Base-by-base conservation (phyloP, 2,329 filamentous ascomycete genomes). In the Neonectria sp. region DNA sequence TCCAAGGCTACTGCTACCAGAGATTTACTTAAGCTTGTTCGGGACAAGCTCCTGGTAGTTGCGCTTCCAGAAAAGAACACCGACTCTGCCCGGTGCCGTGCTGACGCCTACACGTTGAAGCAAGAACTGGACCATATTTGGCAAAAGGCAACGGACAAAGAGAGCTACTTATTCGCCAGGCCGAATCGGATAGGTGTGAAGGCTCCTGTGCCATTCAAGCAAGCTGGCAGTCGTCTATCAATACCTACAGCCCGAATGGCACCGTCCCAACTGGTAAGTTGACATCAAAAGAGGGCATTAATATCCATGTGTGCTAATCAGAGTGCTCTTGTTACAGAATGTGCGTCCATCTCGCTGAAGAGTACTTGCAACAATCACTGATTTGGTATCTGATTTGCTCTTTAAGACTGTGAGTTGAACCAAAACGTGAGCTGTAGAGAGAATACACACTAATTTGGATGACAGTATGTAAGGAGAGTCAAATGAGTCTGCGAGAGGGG, bases 1-100 rank as follows among this genome's bases (percentile, higher is more conserved):
- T 2, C 63, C 0, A 45, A 27, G 8, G 33, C 37, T 12, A 67
- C 51, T 33, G 68, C 29, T 3, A 58, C 67, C 21, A 46, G 6
- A 12, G 68, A 70, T 2, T 67, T 70, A 9, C 29, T 70, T 5
- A 7, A 48, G 5, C 6, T 70, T 13, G 67, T 67, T 7, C 56
- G 25, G 13, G 48, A 67, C 17, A 55, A 35, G 12, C 63, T 70
- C 6, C 56, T 70, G 3, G 68, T 70, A 6, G n/a, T 70, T 29
- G 25, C 43, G 13, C 13, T 70, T 2, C 62, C 68, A 0, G 46
- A 49, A 2, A 51, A 43, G 1, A 25, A 55, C 25, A 9, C 43
- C 3, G 52, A 48, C 2, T 27, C 49, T 17, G 25, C 33, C 27
- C 37, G 27, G 24, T 53, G 56, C 25, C 67, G 67, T 6, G 67